phyloP scores from a whole-genome alignment of 148 eudicot species.

The Beta vulgaris region DNA sequence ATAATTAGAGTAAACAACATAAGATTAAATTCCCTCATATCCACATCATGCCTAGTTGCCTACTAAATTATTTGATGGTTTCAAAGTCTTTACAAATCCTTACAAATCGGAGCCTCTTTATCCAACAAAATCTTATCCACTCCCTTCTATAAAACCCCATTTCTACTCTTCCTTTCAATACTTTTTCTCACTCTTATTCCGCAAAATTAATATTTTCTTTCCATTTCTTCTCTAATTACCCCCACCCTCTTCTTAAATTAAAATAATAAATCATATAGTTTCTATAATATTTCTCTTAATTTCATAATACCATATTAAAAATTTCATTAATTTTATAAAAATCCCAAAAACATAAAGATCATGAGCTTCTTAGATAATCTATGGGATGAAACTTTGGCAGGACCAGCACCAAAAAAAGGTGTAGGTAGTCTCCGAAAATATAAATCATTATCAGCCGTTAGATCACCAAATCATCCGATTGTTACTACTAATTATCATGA shows the following conservation, averaged over 20 bases:
- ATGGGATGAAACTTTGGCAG: conserved; percentile 84
- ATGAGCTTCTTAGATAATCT: conserved; percentile 74
- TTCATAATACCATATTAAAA: no score
- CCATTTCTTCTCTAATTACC: no score
- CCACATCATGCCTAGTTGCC: conserved; percentile 16
- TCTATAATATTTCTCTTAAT: no score
- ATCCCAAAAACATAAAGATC: no score
- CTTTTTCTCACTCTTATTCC: conserved; percentile 16
- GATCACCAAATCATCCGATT: conserved; percentile 29
- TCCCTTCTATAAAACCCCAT: not conserved
- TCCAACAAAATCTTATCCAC: conserved; percentile 29
- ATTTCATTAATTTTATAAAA: no score
- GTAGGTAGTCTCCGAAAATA: conserved; percentile 53
- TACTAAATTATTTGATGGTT: conserved; percentile 11
- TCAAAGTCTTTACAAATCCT: conserved; percentile 11
- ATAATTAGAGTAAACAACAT: conserved; percentile 2
- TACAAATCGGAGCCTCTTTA: not conserved
- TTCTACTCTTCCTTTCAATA: not conserved
- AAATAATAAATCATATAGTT: no score
- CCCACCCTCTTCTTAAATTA: no score
- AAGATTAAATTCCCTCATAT: not conserved
- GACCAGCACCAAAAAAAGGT: conserved; percentile 61
- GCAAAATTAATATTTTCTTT: no score
- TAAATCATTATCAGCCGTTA: conserved; percentile 47
- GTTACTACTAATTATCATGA: not conserved